Percentiles rank a stretch among this genome's conserved stretches.
phyloP scores from a whole-genome alignment of 306 rosid species.

The Oemleria cerasiformis region DNA sequence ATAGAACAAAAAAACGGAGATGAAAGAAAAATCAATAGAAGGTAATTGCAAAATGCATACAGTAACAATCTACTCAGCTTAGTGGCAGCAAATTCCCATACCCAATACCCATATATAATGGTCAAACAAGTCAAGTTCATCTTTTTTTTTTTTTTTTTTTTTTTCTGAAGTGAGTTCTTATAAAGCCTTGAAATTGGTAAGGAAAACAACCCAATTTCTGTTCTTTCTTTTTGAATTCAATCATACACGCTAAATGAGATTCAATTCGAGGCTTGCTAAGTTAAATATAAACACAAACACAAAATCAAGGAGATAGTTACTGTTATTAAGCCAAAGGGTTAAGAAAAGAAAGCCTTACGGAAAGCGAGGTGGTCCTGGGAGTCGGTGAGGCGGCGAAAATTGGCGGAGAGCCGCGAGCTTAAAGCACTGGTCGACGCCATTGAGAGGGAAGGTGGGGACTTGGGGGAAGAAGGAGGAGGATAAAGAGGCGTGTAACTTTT shows the following conservation, averaged over 20 bases:
- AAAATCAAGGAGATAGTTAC: not conserved
- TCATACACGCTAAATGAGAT: no score
- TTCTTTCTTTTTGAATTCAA: not conserved
- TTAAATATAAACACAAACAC: not conserved
- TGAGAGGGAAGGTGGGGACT: not conserved
- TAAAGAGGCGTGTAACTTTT: not conserved
- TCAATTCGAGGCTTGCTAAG: not conserved
- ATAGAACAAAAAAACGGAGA: not conserved
- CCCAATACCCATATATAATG: not conserved
- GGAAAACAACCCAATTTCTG: not conserved
- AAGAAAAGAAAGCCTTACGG: constrained; percentile 22
- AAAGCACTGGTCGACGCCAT: constrained; percentile 35
- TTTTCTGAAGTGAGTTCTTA: not conserved
- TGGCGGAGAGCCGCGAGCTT: constrained; percentile 23
- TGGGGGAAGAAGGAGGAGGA: not conserved
- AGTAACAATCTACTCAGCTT: not conserved
- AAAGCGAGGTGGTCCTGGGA: constrained; percentile 18
- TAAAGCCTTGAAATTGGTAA: not conserved
- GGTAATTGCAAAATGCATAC: not conserved
- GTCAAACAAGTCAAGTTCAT: not conserved
- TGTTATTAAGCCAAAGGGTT: not conserved
- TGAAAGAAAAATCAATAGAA: not conserved
- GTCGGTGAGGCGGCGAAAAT: constrained; percentile 11
- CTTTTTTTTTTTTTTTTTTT: no score
- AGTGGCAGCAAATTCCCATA: not conserved